Conservation (phyloP, 495 filamentous ascomycete species). For the Amniculicola lignicola region DNA sequence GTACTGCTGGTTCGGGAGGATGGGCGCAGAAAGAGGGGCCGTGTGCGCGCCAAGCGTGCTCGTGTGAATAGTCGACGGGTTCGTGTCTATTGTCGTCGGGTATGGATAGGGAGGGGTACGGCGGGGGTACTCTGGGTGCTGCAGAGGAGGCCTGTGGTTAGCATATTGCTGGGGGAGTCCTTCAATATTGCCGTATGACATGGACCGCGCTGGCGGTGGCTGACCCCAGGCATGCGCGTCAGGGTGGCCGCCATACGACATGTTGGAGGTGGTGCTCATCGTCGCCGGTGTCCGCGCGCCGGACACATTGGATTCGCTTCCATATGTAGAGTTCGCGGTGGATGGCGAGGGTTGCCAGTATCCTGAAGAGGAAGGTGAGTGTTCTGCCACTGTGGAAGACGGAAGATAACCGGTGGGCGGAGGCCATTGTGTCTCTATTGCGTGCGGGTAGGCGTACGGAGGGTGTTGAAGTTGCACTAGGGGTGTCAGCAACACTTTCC, state of each 20-base stretch:
- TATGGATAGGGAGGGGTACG: conserved; percentile 29
- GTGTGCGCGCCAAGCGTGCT: conserved; percentile 5
- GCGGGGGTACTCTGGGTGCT: conserved; percentile 24
- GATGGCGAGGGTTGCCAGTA: conserved; percentile 32
- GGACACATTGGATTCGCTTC: conserved; percentile 32
- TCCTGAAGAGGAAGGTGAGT: conserved; percentile 21
- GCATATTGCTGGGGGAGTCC: conserved; percentile 26
- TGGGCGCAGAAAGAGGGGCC: conserved; percentile 26
- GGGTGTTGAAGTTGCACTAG: conserved; percentile 26
- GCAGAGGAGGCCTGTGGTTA: conserved; percentile 12
- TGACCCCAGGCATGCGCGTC: conserved; percentile 23
- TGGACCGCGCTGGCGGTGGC: conserved; percentile 32
- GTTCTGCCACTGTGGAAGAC: conserved; percentile 25
- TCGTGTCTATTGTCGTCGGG: conserved; percentile 27
- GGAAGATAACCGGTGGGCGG: conserved; percentile 17
- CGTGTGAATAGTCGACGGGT: conserved; percentile 8
- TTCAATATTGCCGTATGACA: conserved; percentile 41
- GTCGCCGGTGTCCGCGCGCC: conserved; percentile 29
- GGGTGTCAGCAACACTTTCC: neutral
- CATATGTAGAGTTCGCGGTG: conserved; percentile 25
- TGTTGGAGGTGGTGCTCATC: conserved; percentile 24
- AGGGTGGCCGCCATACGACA: conserved; percentile 24
- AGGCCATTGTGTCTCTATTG: conserved; percentile 30
- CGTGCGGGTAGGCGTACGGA: conserved; percentile 19
- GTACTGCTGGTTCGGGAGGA: conserved; percentile 22